Evolutionary conservation across 1,284 basidiomycete genomes (phyloP).

Genomic region (Cronartium quercuum): DNA sequence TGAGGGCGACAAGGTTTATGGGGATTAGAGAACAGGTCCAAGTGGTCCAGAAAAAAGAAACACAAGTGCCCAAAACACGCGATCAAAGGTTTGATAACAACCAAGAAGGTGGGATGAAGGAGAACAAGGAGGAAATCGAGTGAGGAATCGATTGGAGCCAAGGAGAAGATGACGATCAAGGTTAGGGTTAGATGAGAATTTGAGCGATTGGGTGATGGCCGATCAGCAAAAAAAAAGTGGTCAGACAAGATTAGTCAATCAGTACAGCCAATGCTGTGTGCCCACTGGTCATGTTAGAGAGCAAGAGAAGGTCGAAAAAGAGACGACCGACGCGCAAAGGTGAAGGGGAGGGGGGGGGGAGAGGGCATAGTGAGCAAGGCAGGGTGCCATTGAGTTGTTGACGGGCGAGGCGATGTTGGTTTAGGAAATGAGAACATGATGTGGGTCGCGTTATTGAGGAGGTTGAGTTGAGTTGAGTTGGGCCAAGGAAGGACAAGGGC

Average conservation of each 20-base stretch:
- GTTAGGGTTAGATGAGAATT: not conserved
- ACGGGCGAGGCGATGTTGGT: not conserved
- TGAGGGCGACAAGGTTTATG: no score
- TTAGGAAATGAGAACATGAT: not conserved
- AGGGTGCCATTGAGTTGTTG: no score
- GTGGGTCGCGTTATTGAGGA: not conserved
- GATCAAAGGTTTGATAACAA: no score
- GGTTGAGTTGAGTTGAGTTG: not conserved
- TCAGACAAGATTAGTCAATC: not conserved
- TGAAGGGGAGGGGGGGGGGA: not conserved
- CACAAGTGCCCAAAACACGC: no score
- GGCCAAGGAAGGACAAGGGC: not conserved
- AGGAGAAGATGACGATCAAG: not conserved
- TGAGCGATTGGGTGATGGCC: not conserved
- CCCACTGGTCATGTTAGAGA: not conserved
- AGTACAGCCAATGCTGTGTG: not conserved
- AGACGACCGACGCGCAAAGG: conserved; percentile 23
- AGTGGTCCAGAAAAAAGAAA: no score
- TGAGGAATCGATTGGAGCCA: not conserved
- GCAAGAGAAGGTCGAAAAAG: not conserved
- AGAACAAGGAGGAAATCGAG: not conserved
- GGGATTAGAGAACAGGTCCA: no score
- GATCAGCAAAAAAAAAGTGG: not conserved
- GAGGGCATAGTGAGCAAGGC: not conserved
- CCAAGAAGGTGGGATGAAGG: not conserved